These are phyloP conservation scores for Arabidopsis arenosa DNA, from an alignment of 345 rosid species.

Conservation along the genomic window DNA sequence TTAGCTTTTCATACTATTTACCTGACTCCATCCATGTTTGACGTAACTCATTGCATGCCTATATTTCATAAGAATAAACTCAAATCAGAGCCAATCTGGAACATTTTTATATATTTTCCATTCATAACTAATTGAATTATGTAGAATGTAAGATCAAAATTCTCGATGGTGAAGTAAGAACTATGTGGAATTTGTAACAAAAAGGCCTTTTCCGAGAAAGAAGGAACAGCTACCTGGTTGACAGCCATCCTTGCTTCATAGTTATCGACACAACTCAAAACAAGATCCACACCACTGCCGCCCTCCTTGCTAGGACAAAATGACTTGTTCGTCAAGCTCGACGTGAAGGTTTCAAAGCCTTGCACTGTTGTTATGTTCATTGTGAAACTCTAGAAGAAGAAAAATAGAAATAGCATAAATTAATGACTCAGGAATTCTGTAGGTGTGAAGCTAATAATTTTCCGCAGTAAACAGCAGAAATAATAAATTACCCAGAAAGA, in stretches of 20 bases:
- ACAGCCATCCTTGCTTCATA: slow-evolving; percentile 98
- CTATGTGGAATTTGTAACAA: not conserved
- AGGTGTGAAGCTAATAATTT: not conserved
- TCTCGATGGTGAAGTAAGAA: slow-evolving; percentile 13
- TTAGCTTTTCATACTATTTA: slow-evolving; percentile 40
- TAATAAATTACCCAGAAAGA: not conserved
- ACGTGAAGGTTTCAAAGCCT: slow-evolving; percentile 89
- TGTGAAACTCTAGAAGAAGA: slow-evolving; percentile 73
- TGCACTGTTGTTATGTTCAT: slow-evolving; percentile 88
- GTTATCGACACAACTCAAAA: slow-evolving; percentile 96
- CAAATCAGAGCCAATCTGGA: slow-evolving; percentile 24
- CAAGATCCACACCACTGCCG: slow-evolving; percentile 90
- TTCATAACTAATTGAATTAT: slow-evolving; percentile 9
- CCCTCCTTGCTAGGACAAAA: slow-evolving; percentile 76
- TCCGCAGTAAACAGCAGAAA: not conserved
- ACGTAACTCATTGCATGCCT: slow-evolving; percentile 95
- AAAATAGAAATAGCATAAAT: not conserved
- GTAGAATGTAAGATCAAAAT: slow-evolving; percentile 11
- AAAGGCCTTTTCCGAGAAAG: not conserved
- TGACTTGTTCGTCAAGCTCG: slow-evolving; percentile 72
- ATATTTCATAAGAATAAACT: slow-evolving; percentile 34
- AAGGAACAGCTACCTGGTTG: slow-evolving; percentile 72
- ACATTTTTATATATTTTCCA: not conserved
- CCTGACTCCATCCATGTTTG: slow-evolving; percentile 99
- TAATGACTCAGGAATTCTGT: not conserved